Evolutionary conservation across 2,329 filamentous ascomycete genomes (phyloP), one percentile per base, ranked within the genome.

Genomic region (Penicillium concentricum): DNA sequence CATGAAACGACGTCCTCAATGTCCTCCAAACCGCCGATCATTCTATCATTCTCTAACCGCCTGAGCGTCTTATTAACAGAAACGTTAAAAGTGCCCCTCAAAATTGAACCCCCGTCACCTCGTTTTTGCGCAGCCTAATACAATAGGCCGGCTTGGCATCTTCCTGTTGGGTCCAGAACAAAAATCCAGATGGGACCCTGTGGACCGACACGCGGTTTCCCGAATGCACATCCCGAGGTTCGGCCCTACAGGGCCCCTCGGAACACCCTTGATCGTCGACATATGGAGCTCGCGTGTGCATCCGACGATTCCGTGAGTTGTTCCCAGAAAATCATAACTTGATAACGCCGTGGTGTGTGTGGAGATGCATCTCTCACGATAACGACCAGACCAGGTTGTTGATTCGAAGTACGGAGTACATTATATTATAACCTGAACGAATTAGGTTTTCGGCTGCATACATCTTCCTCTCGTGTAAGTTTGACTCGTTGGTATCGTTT

Each of bases 211-310:
- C 32, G 52, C 22, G 53, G 32, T 30, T 13, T 30, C 22, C n/a
- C 15, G 28, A 43, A 18, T n/a, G n/a, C 38, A 26, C 15, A 24
- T 51, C 15, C 8, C 6, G 3, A 12, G 5, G 3, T 8, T 16
- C 10, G 8, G 20, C 45, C 56, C 41, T 41, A 45, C 42, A 51
- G 32, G 46, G 38, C 42, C 13, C 9, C 10, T 54, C 49, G 42
- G 52, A 54, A 54, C 20, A 15, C 34, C 45, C 32, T 52, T 54
- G 49, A 57, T 54, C 34, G 37, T 45, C 52, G 13, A 37, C 15
- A 18, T 10, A 48, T 57, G 42, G 41, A 42, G 16, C 38, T 34
- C 37, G n/a, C 26, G 35, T 47, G 35, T 53, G 16, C 37, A 42
- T 28, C 48, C n/a, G 22, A 18, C 6, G 32, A 54, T 58, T 28